Conservation (phyloP, 2,329 filamentous ascomycete genomes). For the Uncinocarpus reesii region DNA sequence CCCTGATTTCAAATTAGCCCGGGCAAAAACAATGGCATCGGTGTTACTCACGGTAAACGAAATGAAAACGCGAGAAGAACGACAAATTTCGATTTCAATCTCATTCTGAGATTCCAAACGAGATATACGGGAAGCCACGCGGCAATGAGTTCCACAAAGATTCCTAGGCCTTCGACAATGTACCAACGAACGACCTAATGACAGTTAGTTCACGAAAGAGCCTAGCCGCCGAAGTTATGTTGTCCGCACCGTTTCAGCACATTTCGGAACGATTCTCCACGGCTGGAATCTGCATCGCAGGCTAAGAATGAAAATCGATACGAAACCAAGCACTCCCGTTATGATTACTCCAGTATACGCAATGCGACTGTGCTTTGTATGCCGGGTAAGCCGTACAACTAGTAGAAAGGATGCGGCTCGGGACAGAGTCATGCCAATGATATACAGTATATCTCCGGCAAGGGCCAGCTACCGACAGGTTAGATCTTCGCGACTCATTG, state of each 20-base stretch:
- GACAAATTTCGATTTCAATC: slow-evolving; percentile 14
- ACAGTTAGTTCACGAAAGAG: too few relatives aligned
- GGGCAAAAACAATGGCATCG: background rate
- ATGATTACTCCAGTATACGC: slow-evolving; percentile 11
- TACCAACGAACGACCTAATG: slow-evolving; percentile 17
- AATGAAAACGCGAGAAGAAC: slow-evolving; percentile 18
- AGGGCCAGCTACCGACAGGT: slow-evolving; percentile 12
- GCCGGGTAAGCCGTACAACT: slow-evolving; percentile 15
- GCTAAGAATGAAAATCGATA: slow-evolving; percentile 14
- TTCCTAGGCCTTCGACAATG: slow-evolving; percentile 15
- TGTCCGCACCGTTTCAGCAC: slow-evolving; percentile 12
- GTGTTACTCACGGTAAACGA: slow-evolving; percentile 16
- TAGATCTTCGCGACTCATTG: background rate
- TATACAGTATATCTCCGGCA: slow-evolving; percentile 16
- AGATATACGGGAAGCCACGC: slow-evolving; percentile 16
- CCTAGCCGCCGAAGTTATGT: too few relatives aligned
- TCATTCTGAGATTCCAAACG: slow-evolving; percentile 16
- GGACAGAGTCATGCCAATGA: slow-evolving; percentile 16
- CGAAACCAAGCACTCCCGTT: slow-evolving; percentile 9
- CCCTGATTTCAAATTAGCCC: slow-evolving; percentile 9
- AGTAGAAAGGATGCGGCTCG: slow-evolving; percentile 15
- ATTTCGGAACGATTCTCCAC: slow-evolving; percentile 14
- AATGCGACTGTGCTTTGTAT: slow-evolving; percentile 13
- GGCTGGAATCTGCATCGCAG: slow-evolving; percentile 15
- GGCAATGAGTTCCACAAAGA: slow-evolving; percentile 14